Evolutionary conservation across 2,329 filamentous ascomycete genomes (phyloP).

Genomic region (Ophiocordyceps polyrhachis-furcata): DNA sequence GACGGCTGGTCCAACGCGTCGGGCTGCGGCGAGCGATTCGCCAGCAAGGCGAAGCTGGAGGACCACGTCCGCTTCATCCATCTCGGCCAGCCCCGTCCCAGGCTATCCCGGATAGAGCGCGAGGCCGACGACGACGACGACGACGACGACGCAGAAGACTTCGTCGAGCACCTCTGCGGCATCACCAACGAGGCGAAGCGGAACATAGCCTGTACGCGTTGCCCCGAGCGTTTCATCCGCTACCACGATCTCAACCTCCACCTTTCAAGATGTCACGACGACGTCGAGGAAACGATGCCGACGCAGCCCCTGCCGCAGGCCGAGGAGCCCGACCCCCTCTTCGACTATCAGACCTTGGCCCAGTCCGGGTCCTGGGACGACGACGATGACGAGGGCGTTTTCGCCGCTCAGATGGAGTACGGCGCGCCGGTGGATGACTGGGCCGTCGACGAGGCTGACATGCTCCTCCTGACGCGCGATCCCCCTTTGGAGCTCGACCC

Average conservation of each 20-base stretch:
- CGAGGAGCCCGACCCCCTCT: constrained; percentile 5
- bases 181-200: constrained; percentile 20
- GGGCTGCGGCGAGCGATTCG: constrained; percentile 59
- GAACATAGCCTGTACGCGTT: constrained; percentile 26
- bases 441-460: constrained; percentile 24
- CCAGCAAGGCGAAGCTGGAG: constrained; percentile 60
- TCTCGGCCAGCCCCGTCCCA: constrained; percentile 36
- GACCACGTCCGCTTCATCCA: constrained; percentile 75
- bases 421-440: constrained; percentile 19
- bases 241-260: constrained; percentile 31
- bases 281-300: constrained; percentile 5
- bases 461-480: constrained; percentile 19
- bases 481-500: constrained; percentile 1
- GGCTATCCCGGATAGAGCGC: constrained; percentile 7
- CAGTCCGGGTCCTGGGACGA: constrained; percentile 9
- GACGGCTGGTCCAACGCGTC: constrained; percentile 43
- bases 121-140: constrained; percentile 1
- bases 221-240: constrained; percentile 26
- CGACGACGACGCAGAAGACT: constrained; percentile 6
- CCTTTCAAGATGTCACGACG: constrained; percentile 13
- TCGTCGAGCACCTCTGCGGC: constrained; percentile 25
- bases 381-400: constrained; percentile 12
- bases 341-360: constrained; percentile 5
- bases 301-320: constrained; percentile 8
- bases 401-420: constrained; percentile 16